Evolutionary conservation across 805 yeast species (phyloP), one percentile per base, ranked within the genome.

Genomic region (Monosporozyma aquatica): DNA sequence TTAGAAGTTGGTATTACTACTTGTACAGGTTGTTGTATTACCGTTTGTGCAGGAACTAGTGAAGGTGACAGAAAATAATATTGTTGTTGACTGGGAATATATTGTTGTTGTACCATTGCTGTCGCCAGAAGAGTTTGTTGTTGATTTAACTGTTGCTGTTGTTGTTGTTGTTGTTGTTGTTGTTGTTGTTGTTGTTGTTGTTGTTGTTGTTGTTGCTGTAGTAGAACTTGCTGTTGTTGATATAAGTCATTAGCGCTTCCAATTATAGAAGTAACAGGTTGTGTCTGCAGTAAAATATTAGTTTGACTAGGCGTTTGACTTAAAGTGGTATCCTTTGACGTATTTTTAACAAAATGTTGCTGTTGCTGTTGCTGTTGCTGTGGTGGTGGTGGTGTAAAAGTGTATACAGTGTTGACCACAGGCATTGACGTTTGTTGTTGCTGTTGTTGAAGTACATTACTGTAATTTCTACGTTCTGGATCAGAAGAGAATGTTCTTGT

Each of bases 1-100:
- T 6, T 23, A 6, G 25, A 23, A 9, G 9, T 32, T 8, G 22
- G 35, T 8, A 32, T 18, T 18, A 13, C 22, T 6, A 35, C 8
- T 14, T 23, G 25, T n/a, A 34, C 22, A n/a, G 37, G 37, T 34
- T 22, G 37, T 21, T 21, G 37, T 17, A 34, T n/a, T n/a, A 22
- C 22, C 6, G 13, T 34, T 21, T 22, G 26, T 3, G 37, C 21
- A 8, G 37, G 37, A 10, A 32, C 23, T 3, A 18, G 6, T 17
- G 35, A 32, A 9, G 23, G 23, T 8, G 35, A 18, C n/a, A 32
- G 6, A 10, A 32, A 18, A 32, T 32, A 32, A 32, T 32, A 32
- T 32, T 32, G 35, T 18, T 7, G 35, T 18, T 32, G 35, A 13
- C 13, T 32, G 5, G 22, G 35, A 5, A 15, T 9, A 18, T 10